Evolutionary conservation across 192 early-diverging fungal genomes (phyloP).

Genomic region (Polychytrium aggregatum): DNA sequence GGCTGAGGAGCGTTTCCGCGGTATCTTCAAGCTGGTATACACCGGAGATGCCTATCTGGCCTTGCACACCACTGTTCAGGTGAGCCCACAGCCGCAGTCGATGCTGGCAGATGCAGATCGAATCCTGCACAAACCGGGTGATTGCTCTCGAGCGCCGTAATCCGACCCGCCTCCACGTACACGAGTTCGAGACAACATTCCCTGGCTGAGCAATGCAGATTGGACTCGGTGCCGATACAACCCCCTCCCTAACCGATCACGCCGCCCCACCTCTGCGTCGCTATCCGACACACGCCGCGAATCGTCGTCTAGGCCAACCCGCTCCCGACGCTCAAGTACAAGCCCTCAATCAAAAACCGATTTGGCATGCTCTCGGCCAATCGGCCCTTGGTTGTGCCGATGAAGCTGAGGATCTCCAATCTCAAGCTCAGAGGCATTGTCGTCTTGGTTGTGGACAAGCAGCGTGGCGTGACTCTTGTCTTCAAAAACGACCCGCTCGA

Average conservation of each 20-base stretch:
- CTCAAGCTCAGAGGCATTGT: constrained; percentile 83
- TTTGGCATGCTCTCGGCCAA: constrained; percentile 66
- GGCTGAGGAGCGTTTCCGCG: constrained; percentile 80
- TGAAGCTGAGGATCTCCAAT: constrained; percentile 83
- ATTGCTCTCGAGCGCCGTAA: too few species aligned
- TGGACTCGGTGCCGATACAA: too few species aligned
- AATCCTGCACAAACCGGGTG: too few species aligned
- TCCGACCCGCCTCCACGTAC: too few species aligned
- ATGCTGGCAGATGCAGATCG: neutral
- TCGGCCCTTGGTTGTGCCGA: constrained; percentile 88
- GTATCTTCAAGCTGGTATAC: constrained; percentile 93
- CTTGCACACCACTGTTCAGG: constrained; percentile 88
- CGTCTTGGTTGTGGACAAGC: constrained; percentile 86
- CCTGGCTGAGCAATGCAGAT: too few species aligned
- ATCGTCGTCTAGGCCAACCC: constrained; percentile 59
- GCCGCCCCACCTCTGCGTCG: too few species aligned
- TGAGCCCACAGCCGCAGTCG: constrained; percentile 27
- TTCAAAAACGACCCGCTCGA: constrained; percentile 98
- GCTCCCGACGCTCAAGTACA: constrained; percentile 17
- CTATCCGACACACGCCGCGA: too few species aligned
- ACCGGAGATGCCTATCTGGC: constrained; percentile 86
- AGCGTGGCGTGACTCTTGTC: constrained; percentile 87
- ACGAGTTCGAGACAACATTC: too few species aligned
- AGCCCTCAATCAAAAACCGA: constrained; percentile 3
- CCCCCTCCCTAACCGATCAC: too few species aligned